Evolutionary conservation across 208 protist genomes (phyloP), one percentile per base, ranked within the genome.

Genomic region (Trypanosoma cruzi): DNA sequence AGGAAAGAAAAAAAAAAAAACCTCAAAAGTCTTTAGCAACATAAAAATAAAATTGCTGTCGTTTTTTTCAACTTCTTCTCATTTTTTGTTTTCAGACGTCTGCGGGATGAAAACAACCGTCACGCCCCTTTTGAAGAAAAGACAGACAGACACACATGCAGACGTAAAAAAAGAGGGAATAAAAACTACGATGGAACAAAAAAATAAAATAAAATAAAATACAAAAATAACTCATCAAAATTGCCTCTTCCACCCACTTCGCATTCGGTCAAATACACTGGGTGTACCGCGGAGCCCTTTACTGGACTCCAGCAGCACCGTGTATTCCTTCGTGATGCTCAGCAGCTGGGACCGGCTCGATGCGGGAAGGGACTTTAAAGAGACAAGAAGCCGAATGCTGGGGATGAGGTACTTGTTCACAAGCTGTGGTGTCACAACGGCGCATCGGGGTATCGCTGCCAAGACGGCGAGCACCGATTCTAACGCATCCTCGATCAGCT

Each of bases 391-490:
- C 60, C 66, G 72, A 42, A 90, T 81, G 36, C 80, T 71, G 0
- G 88, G 81, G 50, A 90, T 61, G 0, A 93, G 68, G 49, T 84
- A 81, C 28, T 78, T 78, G 26, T 64, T 73, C 31, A 90, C 77
- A 32, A 84, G 67, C 24, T 79, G 79, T 44, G 82, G 88, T 24
- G 84, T 90, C 11, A 93, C 85, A 22, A 93, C 84, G 4, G 84
- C 85, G 31, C 82, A 90, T 32, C 67, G 78, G 32, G 84, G 65
- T n/a, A 89, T 81, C 36, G 50, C 73, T 48, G 63, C 59, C 44
- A 93, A 55, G 0, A 90, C 64, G 16, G 71, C 63, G 14, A 79
- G 58, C 22, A 90, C 60, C 10, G 79, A 72, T 32, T 79, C 63
- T 73, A 90, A 79, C 22, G 75, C 72, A 20, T 61, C 70, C 72